Conservation (phyloP, 2,329 filamentous ascomycete genomes). For the Botrytis medusae region DNA sequence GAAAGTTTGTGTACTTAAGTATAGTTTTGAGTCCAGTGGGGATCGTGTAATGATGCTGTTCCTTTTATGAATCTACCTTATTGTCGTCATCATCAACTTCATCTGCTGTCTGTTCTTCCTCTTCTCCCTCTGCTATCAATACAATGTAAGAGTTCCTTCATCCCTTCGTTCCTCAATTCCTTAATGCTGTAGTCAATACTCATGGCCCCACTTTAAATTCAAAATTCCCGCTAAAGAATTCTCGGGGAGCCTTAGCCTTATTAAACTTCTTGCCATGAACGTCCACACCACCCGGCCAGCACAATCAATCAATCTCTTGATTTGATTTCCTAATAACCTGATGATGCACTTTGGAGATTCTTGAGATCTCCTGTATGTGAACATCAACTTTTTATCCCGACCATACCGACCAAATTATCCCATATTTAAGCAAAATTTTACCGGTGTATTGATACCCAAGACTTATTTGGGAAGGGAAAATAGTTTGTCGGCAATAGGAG, state of each 20-base stretch:
- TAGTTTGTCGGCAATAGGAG: slow-evolving; percentile 18
- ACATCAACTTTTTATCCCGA: slow-evolving; percentile 3
- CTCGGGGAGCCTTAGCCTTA: slow-evolving; percentile 13
- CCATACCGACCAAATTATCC: neutral
- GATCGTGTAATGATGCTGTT: neutral
- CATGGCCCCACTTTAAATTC: neutral
- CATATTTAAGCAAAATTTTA: neutral
- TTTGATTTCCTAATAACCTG: neutral
- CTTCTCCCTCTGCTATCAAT: neutral
- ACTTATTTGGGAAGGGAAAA: neutral
- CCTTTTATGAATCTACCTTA: neutral
- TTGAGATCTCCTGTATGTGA: slow-evolving; percentile 10
- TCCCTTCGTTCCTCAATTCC: too few species aligned
- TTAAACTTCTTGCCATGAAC: slow-evolving; percentile 9
- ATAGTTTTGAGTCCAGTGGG: neutral
- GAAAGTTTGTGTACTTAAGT: neutral
- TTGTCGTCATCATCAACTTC: neutral
- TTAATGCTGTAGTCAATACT: neutral
- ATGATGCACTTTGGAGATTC: slow-evolving; percentile 14
- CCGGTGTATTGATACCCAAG: neutral
- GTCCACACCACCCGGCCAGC: neutral
- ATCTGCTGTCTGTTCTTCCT: neutral
- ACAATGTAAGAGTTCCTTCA: neutral
- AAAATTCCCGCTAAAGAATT: slow-evolving; percentile 16
- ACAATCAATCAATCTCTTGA: slow-evolving; percentile 16